Evolutionary conservation across 2,329 filamentous ascomycete genomes (phyloP).

Genomic region (Phialophora chinensis): DNA sequence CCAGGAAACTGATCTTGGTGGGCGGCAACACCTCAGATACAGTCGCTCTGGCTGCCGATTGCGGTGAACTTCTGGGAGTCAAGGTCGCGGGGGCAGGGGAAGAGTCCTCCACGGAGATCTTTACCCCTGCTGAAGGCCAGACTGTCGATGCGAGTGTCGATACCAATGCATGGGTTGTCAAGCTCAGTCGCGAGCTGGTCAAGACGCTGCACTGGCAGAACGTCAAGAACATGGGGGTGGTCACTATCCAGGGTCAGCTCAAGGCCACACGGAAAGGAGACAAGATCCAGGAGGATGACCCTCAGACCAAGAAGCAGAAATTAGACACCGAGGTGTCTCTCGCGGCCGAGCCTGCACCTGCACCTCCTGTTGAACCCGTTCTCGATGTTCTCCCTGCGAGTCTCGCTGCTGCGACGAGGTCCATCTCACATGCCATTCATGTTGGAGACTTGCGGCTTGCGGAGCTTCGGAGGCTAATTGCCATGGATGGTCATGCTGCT

Average conservation of each 20-base stretch:
- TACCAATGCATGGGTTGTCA: conserved; percentile 96
- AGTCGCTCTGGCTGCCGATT: conserved; percentile 76
- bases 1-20: conserved; percentile 91
- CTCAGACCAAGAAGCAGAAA: conserved; percentile 58
- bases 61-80: conserved; percentile 67
- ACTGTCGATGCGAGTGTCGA: conserved; percentile 90
- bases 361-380: conserved; percentile 50
- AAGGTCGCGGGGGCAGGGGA: conserved; percentile 53
- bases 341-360: conserved; percentile 19
- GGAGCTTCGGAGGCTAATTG: conserved; percentile 84
- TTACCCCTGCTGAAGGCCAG: conserved; percentile 76
- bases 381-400: conserved; percentile 65
- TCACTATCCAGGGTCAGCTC: conserved; percentile 82
- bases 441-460: conserved; percentile 91
- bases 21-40: conserved; percentile 83
- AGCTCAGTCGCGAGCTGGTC: conserved; percentile 81
- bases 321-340: conserved; percentile 53
- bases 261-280: conserved; percentile 54
- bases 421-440: conserved; percentile 84
- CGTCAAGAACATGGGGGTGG: conserved; percentile 85
- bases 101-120: conserved; percentile 68
- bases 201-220: conserved; percentile 93
- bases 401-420: conserved; percentile 73
- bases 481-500: conserved; percentile 78
- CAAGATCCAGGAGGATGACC: conserved; percentile 52